Base-by-base conservation (phyloP, 805 yeast genomes). In the Starmerella vaccinii region DNA sequence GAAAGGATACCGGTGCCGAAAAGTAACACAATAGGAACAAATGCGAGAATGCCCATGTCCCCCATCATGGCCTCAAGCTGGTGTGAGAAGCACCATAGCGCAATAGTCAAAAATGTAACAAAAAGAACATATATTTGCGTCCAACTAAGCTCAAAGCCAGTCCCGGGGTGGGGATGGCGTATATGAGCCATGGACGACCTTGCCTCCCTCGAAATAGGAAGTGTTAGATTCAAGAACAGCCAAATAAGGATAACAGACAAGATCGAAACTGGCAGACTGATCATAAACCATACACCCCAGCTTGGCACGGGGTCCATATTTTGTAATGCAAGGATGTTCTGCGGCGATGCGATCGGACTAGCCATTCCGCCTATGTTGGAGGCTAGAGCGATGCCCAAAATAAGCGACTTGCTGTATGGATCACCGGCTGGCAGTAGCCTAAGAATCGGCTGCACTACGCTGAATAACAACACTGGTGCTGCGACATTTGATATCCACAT, bases 401-500 rank as follows among this genome's bases (percentile, higher is more conserved):
- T 83, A 59, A 90, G 72, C 1, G 95, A 87, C 63, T 85, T 82
- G 7, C 85, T 84, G 60, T 87, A 86, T 3, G 79, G 75, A 21
- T 89, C 81, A 12, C 79, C 79, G 45, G 83, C 78, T 19, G 95
- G 94, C 39, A 89, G 69, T 0, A 94, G 85, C 61, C 95, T 75
- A 57, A 90, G 70, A 21, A 90, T 71, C 0, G 97, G 97, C 66
- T 89, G 96, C 52, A 90, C 81, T 55, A 90, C 84, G 5, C 96
- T 87, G 61, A 77, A 86, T 68, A 95, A 84, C 49, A 90, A 73
- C 2, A 90, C 97, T 0, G 98, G 98, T 0, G 97, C 92, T 0
- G 98, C 98, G 39, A 90, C 97, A 65, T 90, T 90, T 23, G 95
- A 83, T 35, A 90, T 92, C 94, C 95, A 89, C 86, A 90, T 88